Conservation (phyloP, 2,329 filamentous ascomycete species). For the Trichoderma harzianum region DNA sequence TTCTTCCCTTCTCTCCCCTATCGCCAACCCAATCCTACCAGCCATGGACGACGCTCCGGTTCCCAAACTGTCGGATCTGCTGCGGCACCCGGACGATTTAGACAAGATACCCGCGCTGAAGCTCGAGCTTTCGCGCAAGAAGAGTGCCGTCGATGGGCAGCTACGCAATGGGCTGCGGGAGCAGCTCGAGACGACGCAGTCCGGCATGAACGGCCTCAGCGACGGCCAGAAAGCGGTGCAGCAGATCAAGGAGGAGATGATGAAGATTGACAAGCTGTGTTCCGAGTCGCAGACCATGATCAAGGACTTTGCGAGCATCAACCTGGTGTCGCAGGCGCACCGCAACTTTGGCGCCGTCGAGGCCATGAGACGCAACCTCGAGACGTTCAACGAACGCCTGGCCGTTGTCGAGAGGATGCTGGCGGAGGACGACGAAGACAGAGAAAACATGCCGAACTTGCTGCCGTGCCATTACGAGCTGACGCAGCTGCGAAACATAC, state of each 20-base stretch:
- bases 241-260: slow-evolving; percentile 96
- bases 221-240: slow-evolving; percentile 91
- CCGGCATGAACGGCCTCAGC: slow-evolving; percentile 82
- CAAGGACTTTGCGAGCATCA: slow-evolving; percentile 90
- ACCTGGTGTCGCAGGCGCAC: slow-evolving; percentile 88
- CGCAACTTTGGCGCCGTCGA: slow-evolving; percentile 93
- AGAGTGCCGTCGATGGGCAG: slow-evolving; percentile 84
- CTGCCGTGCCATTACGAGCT: slow-evolving; percentile 88
- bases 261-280: slow-evolving; percentile 96
- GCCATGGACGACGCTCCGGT: slow-evolving; percentile 57
- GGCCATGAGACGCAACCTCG: slow-evolving; percentile 86
- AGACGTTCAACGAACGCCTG: slow-evolving; percentile 79
- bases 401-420: slow-evolving; percentile 74
- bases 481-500: slow-evolving; percentile 86
- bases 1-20: slow-evolving; percentile 3
- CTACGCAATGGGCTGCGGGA: slow-evolving; percentile 84
- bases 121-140: slow-evolving; percentile 91
- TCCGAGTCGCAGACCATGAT: slow-evolving; percentile 98
- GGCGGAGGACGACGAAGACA: slow-evolving; percentile 76
- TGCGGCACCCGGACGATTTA: slow-evolving; percentile 93
- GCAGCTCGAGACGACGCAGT: slow-evolving; percentile 90
- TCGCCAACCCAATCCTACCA: not conserved
- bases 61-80: slow-evolving; percentile 84
- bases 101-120: slow-evolving; percentile 92
- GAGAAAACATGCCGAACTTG: slow-evolving; percentile 88